Evolutionary conservation across 192 early-diverging fungal species (phyloP), one percentile per base, ranked within the genome.

Genomic region (Chytriomyces confervae): DNA sequence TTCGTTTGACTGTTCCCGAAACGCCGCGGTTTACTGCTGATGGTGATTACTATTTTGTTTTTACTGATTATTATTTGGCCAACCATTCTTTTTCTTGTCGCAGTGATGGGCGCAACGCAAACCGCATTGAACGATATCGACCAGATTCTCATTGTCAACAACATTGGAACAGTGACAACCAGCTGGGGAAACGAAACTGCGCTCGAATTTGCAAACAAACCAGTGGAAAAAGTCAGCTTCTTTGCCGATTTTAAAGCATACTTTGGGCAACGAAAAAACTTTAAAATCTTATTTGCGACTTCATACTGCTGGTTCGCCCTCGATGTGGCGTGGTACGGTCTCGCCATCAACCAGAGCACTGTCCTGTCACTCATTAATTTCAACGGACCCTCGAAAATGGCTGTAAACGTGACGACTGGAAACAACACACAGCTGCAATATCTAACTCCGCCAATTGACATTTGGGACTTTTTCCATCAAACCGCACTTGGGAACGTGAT

Each of bases 31-130:
- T 36, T 95, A 88, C 86, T 92, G 94, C 93, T 62, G 94, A 95
- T 36, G 36, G 36, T 36, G 94, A 63, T 66, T n/a, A 53, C 93
- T 93, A 24, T 94, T 95, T 92, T 92, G 44, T 94, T 95, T 81
- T 94, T 93, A 49, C 94, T 94, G n/a, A 91, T 93, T 70, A 36
- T 95, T 91, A 79, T 79, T 70, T 36, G n/a, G 36, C 36, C 75
- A 93, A 94, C 62, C 94, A 97, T 83, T 95, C 96, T 43, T 95
- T 95, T 9, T 92, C 94, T 75, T 97, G 90, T 27, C 24, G 24
- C 24, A 78, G 86, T 93, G 18, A 45, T 44, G 10, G 72, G 72
- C 9, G 72, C 93, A 53, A 73, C 90, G 65, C 86, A 94, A n/a
- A 53, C 57, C 3, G 82, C 81, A 23, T 29, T 51, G n/a, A 66